Percentiles rank a stretch among this genome's conserved stretches.
Conservation (phyloP, 192 early-diverging fungal genomes). For the Borealophlyctis nickersoniae region DNA sequence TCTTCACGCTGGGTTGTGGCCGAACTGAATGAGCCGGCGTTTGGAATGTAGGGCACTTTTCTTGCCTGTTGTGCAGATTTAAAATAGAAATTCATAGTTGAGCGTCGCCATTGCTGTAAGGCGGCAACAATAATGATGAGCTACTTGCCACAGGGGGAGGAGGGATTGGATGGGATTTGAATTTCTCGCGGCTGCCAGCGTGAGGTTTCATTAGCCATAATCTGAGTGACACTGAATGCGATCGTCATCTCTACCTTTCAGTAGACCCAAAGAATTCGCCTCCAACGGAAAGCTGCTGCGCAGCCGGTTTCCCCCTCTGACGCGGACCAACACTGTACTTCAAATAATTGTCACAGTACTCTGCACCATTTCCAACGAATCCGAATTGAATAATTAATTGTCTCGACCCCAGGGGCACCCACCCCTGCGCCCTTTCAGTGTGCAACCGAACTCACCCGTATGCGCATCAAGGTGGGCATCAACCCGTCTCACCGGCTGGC, state of each 20-base stretch:
- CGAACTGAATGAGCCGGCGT: constrained; percentile 30
- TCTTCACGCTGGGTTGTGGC: constrained; percentile 42
- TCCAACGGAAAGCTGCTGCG: constrained; percentile 41
- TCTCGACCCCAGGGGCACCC: too few relatives aligned
- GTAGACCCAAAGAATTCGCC: constrained; percentile 43
- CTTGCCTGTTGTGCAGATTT: constrained; percentile 15
- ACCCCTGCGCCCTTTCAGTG: too few relatives aligned
- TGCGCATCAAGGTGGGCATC: constrained; percentile 31
- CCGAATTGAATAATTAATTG: too few relatives aligned
- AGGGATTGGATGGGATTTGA: constrained; percentile 28
- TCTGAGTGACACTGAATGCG: neutral
- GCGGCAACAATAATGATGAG: neutral
- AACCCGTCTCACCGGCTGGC: constrained; percentile 19
- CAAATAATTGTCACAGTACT: constrained; percentile 45
- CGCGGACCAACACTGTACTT: constrained; percentile 28
- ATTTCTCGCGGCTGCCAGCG: constrained; percentile 42
- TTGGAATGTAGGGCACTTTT: constrained; percentile 30
- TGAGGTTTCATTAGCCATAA: neutral
- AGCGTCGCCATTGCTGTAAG: too few relatives aligned
- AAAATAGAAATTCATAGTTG: too few relatives aligned
- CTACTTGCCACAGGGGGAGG: constrained; percentile 30
- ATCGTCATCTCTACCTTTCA: constrained; percentile 35
- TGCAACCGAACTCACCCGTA: constrained; percentile 33
- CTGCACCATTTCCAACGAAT: constrained; percentile 9
- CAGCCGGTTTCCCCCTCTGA: constrained; percentile 33